Conservation (phyloP, 768 basidiomycete species). For the Tricholoma bakamatsutake region DNA sequence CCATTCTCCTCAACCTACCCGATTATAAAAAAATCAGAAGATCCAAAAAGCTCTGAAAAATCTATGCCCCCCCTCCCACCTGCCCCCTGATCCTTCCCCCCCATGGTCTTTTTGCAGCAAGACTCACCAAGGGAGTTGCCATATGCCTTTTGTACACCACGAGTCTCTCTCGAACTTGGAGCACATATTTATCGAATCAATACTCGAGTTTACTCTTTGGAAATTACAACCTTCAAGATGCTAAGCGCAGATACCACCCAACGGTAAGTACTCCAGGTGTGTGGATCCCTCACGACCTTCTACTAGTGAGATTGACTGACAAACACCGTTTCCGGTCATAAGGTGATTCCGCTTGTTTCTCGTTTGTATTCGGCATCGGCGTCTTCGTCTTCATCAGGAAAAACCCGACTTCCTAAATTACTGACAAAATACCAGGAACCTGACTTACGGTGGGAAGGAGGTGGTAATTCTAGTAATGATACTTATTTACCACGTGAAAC, state of each 20-base stretch:
- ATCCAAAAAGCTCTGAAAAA: background rate
- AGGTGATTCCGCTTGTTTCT: no score
- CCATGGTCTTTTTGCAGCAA: background rate
- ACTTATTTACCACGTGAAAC: no score
- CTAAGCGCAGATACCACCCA: background rate
- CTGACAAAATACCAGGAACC: no score
- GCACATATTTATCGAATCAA: background rate
- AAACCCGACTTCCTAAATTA: no score
- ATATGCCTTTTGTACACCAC: background rate
- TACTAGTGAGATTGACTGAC: background rate
- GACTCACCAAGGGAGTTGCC: background rate
- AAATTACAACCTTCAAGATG: no score
- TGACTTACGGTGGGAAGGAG: no score
- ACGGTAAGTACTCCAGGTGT: conserved; percentile 1
- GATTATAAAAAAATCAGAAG: background rate
- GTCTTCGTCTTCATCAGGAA: no score
- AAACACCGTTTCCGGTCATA: conserved; percentile 1
- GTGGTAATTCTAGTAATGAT: no score
- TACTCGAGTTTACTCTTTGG: background rate
- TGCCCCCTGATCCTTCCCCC: background rate
- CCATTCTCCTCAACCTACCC: background rate
- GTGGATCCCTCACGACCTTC: background rate
- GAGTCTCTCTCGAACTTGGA: background rate
- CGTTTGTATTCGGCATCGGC: no score
- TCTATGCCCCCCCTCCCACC: background rate